phyloP scores from a whole-genome alignment of 305 asterid species.

The Ajuga reptans region DNA sequence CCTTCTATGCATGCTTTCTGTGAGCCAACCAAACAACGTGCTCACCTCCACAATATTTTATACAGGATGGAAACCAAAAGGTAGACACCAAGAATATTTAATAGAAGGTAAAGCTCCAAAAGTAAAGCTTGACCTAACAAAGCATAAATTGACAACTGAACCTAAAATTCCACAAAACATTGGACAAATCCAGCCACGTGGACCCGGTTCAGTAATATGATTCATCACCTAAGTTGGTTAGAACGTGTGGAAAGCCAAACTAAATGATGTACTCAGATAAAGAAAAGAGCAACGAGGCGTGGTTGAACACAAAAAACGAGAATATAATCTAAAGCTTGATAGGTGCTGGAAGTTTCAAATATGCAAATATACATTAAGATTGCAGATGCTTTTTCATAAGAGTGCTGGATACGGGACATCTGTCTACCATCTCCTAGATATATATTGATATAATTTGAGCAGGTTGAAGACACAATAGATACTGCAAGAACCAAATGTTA shows the following conservation, averaged over 20 bases:
- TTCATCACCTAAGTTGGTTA: not conserved
- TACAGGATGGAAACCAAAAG: not conserved
- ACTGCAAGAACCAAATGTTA: not conserved
- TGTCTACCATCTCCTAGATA: not conserved
- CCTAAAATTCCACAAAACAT: not conserved
- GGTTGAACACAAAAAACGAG: not conserved
- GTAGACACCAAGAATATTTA: not conserved
- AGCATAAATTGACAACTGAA: not conserved
- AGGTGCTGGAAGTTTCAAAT: not conserved
- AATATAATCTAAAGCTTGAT: not conserved
- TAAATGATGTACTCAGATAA: not conserved
- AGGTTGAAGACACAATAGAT: slow-evolving; percentile 1
- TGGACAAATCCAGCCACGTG: not conserved
- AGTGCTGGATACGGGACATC: not conserved
- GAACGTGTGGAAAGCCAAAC: not conserved
- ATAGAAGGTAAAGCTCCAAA: not conserved
- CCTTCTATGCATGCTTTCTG: not conserved
- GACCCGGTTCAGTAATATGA: not conserved
- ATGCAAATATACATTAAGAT: not conserved
- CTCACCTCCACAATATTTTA: slow-evolving; percentile 11
- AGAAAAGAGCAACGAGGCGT: not conserved
- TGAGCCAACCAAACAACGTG: not conserved
- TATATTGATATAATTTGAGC: not conserved
- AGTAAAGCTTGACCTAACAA: not conserved
- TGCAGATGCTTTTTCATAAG: not conserved